Evolutionary conservation across 163 green algal genomes (phyloP).

Genomic region (Scenedesmus sp.): DNA sequence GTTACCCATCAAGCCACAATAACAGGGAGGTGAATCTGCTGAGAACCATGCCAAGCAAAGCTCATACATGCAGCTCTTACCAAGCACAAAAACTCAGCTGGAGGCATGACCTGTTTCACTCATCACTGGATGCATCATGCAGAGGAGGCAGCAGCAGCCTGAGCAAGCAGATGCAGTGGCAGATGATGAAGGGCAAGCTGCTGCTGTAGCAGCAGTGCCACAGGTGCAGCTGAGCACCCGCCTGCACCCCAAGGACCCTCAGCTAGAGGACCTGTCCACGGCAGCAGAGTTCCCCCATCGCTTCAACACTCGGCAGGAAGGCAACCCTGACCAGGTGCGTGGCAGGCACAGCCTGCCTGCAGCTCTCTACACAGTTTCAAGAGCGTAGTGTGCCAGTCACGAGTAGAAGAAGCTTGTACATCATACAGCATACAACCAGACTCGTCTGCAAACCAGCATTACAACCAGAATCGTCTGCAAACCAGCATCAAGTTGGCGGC

Average conservation of each 20-base stretch:
- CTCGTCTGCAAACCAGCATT: not conserved
- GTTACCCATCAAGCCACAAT: too few relatives aligned
- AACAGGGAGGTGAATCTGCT: not conserved
- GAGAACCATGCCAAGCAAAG: too few relatives aligned
- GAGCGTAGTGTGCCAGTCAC: too few relatives aligned
- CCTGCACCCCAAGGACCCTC: conserved; percentile 3
- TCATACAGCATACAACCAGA: not conserved
- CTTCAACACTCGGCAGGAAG: not conserved
- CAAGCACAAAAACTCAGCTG: too few relatives aligned
- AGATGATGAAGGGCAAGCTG: not conserved
- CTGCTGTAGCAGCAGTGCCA: not conserved
- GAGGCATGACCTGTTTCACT: too few relatives aligned
- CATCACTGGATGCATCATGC: too few relatives aligned
- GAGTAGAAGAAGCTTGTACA: too few relatives aligned
- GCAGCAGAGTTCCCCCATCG: conserved; percentile 19
- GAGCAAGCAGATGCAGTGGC: not conserved
- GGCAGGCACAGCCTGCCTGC: not conserved
- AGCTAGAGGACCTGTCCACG: conserved; percentile 3
- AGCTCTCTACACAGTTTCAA: not conserved
- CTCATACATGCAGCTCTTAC: not conserved
- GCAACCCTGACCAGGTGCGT: conserved; percentile 6
- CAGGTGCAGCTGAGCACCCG: not conserved
- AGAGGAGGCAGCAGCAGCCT: not conserved
- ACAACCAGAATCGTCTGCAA: too few relatives aligned
- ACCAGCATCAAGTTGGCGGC: too few relatives aligned